Evolutionary conservation across 768 basidiomycete species (phyloP).

Genomic region (Cystofilobasidium ferigula): DNA sequence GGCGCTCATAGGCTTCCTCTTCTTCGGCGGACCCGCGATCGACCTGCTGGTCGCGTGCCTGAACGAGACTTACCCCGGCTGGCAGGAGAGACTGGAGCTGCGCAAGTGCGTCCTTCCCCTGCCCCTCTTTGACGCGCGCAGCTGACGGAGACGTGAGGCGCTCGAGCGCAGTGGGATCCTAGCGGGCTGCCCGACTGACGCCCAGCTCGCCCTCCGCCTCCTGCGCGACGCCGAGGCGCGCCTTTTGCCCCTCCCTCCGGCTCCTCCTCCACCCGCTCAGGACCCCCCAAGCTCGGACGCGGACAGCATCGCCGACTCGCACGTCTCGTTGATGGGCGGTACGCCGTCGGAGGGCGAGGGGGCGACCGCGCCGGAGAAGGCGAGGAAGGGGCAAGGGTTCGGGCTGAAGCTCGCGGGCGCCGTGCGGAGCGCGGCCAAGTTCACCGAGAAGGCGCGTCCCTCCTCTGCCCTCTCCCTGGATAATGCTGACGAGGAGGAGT

Average conservation of each 20-base stretch:
- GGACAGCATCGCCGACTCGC: conserved; percentile 6
- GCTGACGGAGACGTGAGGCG: neutral
- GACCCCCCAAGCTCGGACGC: neutral
- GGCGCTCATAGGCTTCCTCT: conserved; percentile 37
- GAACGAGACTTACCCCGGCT: conserved; percentile 38
- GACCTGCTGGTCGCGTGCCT: conserved; percentile 34
- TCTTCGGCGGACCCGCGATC: conserved; percentile 43
- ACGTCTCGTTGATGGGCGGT: too few species aligned
- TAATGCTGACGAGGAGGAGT: neutral
- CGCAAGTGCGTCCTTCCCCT: conserved; percentile 36
- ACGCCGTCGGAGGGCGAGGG: too few species aligned
- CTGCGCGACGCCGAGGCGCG: conserved; percentile 41
- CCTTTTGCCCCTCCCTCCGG: conserved; percentile 41
- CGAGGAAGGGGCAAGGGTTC: conserved; percentile 1
- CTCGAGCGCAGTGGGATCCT: conserved; percentile 40
- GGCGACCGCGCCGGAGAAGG: neutral
- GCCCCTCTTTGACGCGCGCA: neutral
- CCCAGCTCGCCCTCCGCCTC: conserved; percentile 43
- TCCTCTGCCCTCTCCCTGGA: too few species aligned
- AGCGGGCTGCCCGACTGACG: conserved; percentile 43
- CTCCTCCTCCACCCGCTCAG: conserved; percentile 33
- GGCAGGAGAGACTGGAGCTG: conserved; percentile 40
- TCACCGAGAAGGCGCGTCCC: conserved; percentile 18
- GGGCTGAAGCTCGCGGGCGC: conserved; percentile 16
- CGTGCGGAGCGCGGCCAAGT: conserved; percentile 16